Percentiles rank a stretch among this genome's conserved stretches.
Conservation (phyloP, 208 protist species). For the Crithidia brevicula region DNA sequence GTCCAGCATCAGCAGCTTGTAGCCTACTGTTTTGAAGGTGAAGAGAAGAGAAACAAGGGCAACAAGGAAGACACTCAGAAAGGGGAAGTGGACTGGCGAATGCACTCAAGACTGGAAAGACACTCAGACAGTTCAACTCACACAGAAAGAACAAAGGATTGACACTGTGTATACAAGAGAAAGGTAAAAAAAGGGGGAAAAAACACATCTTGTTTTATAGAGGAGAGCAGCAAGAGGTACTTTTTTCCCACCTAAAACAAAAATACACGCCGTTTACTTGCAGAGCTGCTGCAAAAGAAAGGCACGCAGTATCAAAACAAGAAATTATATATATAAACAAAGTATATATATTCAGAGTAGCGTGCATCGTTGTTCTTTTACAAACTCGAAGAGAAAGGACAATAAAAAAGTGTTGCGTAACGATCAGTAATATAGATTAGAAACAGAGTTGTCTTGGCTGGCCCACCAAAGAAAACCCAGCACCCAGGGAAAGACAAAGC, state of each 20-base stretch:
- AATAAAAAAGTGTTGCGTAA: no score
- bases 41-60: background rate
- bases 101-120: background rate
- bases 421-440: no score
- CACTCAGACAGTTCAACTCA: background rate
- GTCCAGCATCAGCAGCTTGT: constrained; percentile 28
- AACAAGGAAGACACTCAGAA: background rate
- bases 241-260: no score
- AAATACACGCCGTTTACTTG: no score
- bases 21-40: constrained; percentile 21
- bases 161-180: background rate
- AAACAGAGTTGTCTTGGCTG: no score
- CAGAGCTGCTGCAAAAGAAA: no score
- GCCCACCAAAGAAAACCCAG: no score
- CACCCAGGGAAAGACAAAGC: no score
- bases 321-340: background rate
- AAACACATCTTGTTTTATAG: background rate
- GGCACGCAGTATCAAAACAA: background rate
- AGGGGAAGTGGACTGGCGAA: background rate
- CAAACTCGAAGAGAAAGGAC: no score
- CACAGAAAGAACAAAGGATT: background rate
- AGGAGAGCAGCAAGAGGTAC: no score
- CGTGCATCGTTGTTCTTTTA: background rate
- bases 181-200: background rate
- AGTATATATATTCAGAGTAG: background rate